Base-by-base conservation (phyloP, 2,329 filamentous ascomycete species). In the Pleomassaria siparia region DNA sequence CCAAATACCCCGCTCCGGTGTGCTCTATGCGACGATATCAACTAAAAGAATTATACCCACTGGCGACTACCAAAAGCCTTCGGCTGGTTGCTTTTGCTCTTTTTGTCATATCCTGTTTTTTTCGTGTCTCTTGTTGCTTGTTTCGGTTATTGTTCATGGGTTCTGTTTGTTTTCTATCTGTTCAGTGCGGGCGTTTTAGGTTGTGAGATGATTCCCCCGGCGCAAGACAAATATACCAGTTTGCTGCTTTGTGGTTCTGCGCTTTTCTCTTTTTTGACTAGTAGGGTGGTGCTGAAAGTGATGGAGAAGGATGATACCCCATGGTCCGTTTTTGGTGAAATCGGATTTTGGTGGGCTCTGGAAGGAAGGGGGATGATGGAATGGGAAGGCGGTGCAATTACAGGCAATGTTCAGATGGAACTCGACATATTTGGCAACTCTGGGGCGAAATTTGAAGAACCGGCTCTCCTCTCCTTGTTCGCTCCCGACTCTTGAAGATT, bases 201-300 rank as follows among this genome's bases (percentile, higher is more conserved):
- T 51, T 51, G 50, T 58, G 62, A 60, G 49, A 68, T 64, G 66
- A 69, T 68, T 68, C 64, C 66, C 66, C 65, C 56, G 67, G 68
- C 66, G 68, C 67, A 63, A 70, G 64, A 71, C 60, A 70, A 69
- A 70, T 70, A 71, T 71, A 71, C 68, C 68, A 70, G 67, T 69
- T 69, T 70, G 66, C 62, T 65, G 63, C 66, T 66, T 64, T 60
- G 53, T 59, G 53, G 46, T 53, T 50, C 48, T 55, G 35, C 47
- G 44, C 33, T 41, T 47, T n/a, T n/a, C n/a, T n/a, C 36, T 26
- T 26, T 25, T 22, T 30, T 40, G 16, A 25, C 46, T 33, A 40
- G 29, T 35, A 35, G 41, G 40, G 45, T 25, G 22, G 37, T 6
- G 24, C 24, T 33, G 26, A 20, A n/a, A 15, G 29, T 44, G 42